Percentiles rank a stretch among this genome's conserved stretches.
These are phyloP conservation scores for Candida schatavii DNA, from an alignment of 805 yeast species.

Conservation along the genomic window DNA sequence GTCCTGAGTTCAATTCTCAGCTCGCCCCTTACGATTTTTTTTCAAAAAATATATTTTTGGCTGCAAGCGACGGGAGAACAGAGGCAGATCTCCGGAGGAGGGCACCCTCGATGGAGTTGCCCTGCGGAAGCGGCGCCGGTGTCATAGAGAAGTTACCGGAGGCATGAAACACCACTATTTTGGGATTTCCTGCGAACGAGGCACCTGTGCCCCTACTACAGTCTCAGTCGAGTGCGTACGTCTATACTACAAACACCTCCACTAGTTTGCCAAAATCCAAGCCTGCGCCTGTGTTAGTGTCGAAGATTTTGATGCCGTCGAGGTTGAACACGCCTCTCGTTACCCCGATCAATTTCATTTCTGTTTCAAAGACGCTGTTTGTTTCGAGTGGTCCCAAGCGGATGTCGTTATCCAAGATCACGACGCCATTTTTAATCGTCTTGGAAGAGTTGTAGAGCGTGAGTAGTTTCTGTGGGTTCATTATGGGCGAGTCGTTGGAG, in stretches of 20 bases:
- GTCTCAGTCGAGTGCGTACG: too few relatives aligned
- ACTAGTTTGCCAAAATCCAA: slow-evolving; percentile 68
- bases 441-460: slow-evolving; percentile 35
- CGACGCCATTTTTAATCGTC: slow-evolving; percentile 51
- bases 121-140: too few relatives aligned
- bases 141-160: too few relatives aligned
- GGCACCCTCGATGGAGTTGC: background rate
- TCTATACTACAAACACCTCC: slow-evolving; percentile 57
- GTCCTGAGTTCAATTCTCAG: slow-evolving; percentile 56
- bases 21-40: slow-evolving; percentile 20
- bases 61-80: too few relatives aligned
- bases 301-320: slow-evolving; percentile 64
- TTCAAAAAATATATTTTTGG: too few relatives aligned
- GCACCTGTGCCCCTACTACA: too few relatives aligned
- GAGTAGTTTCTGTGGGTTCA: slow-evolving; percentile 22
- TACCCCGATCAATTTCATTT: slow-evolving; percentile 57
- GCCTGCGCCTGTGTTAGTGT: slow-evolving; percentile 60
- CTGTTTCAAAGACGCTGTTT: slow-evolving; percentile 62
- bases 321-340: slow-evolving; percentile 63
- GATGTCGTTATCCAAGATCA: slow-evolving; percentile 64
- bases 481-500: background rate
- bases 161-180: too few relatives aligned
- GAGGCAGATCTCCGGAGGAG: background rate
- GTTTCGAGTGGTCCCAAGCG: slow-evolving; percentile 61
- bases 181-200: too few relatives aligned